Percentiles rank a stretch among this genome's conserved stretches.
phyloP scores from a whole-genome alignment of 2,329 filamentous ascomycete species.

The Trichoderma hamatum region DNA sequence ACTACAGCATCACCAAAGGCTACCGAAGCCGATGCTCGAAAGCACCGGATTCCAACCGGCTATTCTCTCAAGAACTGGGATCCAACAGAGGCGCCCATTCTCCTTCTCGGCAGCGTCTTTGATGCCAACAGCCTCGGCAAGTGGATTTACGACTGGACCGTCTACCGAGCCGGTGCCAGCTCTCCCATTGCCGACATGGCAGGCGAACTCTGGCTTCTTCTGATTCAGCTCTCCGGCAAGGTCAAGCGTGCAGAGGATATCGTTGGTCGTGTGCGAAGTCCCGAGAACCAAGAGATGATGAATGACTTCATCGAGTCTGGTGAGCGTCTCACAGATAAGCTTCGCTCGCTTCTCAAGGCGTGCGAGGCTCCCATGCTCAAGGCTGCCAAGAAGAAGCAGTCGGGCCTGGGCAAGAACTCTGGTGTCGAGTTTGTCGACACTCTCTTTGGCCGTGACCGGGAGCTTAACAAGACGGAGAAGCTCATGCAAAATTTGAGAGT shows the following conservation, averaged over 20 bases:
- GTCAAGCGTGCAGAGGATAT: slow-evolving; percentile 86
- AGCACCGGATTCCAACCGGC: slow-evolving; percentile 78
- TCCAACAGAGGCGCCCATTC: slow-evolving; percentile 87
- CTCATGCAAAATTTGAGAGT: slow-evolving; percentile 86
- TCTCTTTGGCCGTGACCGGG: slow-evolving; percentile 88
- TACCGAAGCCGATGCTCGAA: slow-evolving; percentile 62
- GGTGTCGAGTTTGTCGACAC: slow-evolving; percentile 95
- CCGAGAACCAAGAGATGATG: slow-evolving; percentile 77
- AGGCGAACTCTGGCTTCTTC: slow-evolving; percentile 90
- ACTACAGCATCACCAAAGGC: slow-evolving; percentile 49
- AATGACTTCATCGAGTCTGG: slow-evolving; percentile 90
- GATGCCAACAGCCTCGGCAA: slow-evolving; percentile 97
- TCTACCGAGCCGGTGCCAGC: slow-evolving; percentile 80
- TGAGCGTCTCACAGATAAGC: slow-evolving; percentile 81
- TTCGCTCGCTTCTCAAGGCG: slow-evolving; percentile 82
- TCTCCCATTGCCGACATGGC: slow-evolving; percentile 89
- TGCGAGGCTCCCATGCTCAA: slow-evolving; percentile 97
- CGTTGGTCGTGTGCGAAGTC: slow-evolving; percentile 69
- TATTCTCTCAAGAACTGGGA: slow-evolving; percentile 99
- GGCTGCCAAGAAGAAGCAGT: slow-evolving; percentile 73
- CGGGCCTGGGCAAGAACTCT: slow-evolving; percentile 79
- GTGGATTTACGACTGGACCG: slow-evolving; percentile 99
- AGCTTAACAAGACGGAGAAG: slow-evolving; percentile 86
- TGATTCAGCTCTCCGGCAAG: slow-evolving; percentile 93
- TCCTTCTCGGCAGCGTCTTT: slow-evolving; percentile 92